phyloP scores from a whole-genome alignment of 2,329 filamentous ascomycete species.

The Aphanocladium album region DNA sequence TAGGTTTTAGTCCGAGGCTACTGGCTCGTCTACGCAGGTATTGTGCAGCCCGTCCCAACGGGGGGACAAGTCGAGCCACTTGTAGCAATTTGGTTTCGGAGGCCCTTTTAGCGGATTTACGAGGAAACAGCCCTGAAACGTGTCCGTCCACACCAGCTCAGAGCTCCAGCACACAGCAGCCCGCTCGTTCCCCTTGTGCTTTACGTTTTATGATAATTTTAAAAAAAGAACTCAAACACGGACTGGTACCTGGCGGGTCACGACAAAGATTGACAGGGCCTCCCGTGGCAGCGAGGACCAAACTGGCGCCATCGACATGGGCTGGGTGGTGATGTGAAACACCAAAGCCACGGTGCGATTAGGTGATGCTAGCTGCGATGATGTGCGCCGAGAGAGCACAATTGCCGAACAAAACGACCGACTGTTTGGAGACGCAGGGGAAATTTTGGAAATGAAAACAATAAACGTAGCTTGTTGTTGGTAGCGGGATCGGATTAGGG shows the following conservation, averaged over 20 bases:
- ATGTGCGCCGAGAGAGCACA: background rate
- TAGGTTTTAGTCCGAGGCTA: no score
- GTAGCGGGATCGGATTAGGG: no score
- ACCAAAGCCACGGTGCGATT: slow-evolving; percentile 5
- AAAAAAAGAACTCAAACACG: slow-evolving; percentile 7
- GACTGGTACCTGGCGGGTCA: background rate
- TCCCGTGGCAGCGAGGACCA: background rate
- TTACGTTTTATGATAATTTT: slow-evolving; percentile 1
- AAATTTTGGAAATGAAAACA: background rate
- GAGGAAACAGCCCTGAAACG: slow-evolving; percentile 8
- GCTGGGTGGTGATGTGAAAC: slow-evolving; percentile 10
- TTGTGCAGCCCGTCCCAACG: no score
- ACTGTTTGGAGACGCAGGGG: background rate
- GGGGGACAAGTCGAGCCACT: no score
- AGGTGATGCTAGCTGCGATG: slow-evolving; percentile 7
- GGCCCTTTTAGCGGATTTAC: background rate
- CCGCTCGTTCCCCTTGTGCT: background rate
- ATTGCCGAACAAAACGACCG: background rate
- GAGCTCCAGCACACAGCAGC: background rate
- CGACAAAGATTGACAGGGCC: background rate
- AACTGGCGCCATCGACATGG: slow-evolving; percentile 10
- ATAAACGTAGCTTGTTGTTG: no score
- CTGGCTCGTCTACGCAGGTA: no score
- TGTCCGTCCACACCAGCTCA: background rate
- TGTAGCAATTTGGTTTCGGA: background rate